Conservation (phyloP, 2,329 filamentous ascomycete genomes). For the Colletotrichum lentis region DNA sequence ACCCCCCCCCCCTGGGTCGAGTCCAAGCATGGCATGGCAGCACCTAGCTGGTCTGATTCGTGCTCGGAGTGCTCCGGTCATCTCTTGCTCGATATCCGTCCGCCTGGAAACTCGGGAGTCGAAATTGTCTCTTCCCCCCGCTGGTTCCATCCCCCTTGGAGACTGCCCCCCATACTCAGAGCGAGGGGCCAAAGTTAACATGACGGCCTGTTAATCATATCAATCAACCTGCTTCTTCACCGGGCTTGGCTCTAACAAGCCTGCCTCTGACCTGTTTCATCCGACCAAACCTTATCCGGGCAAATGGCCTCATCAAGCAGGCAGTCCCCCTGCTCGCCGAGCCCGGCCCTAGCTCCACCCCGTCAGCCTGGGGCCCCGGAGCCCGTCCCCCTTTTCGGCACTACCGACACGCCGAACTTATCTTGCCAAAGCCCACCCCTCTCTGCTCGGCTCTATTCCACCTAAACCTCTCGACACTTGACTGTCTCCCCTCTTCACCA, state of each 20-base stretch:
- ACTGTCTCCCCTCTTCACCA: conserved; percentile 36
- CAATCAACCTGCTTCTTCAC: conserved; percentile 32
- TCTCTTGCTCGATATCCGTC: conserved; percentile 22
- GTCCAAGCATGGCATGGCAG: too few relatives aligned
- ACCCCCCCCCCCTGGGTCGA: too few relatives aligned
- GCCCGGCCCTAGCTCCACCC: too few relatives aligned
- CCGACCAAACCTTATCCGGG: conserved; percentile 22
- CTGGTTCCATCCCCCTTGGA: conserved; percentile 11
- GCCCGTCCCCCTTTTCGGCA: conserved; percentile 28
- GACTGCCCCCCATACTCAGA: background rate
- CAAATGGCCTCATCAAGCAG: conserved; percentile 25
- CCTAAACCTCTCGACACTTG: conserved; percentile 37
- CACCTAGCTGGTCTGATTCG: too few relatives aligned
- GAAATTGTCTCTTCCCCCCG: background rate
- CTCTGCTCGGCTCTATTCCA: conserved; percentile 34
- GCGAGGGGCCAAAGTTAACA: background rate
- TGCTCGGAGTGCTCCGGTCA: background rate
- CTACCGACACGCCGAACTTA: conserved; percentile 33
- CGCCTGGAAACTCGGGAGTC: background rate
- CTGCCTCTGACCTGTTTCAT: conserved; percentile 29
- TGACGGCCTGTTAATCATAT: conserved; percentile 24
- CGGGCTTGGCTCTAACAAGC: conserved; percentile 20
- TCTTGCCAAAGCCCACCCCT: conserved; percentile 37
- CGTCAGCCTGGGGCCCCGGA: conserved; percentile 26
- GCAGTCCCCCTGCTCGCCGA: too few relatives aligned